Evolutionary conservation across 1,139 yeast genomes (phyloP).

Genomic region (Kodamaea derodonti): DNA sequence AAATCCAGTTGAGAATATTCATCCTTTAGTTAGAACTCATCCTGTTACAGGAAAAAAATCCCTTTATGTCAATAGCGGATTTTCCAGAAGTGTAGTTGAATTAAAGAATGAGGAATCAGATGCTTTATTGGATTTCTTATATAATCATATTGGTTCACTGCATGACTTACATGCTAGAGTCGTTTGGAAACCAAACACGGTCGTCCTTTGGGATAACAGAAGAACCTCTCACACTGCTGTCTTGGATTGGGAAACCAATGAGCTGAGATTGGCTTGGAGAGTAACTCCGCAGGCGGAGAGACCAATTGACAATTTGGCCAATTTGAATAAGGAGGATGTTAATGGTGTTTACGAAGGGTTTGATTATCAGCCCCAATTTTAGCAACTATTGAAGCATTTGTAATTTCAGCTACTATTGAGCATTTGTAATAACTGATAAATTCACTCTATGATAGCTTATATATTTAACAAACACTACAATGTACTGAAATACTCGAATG

Average conservation of each 20-base stretch:
- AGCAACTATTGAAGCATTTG: no score
- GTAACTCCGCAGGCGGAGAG: slow-evolving; percentile 24
- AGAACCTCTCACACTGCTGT: slow-evolving; percentile 21
- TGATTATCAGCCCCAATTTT: no score
- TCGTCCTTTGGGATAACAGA: slow-evolving; percentile 25
- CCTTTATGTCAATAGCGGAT: slow-evolving; percentile 23
- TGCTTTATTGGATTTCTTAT: slow-evolving; percentile 20
- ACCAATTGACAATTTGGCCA: slow-evolving; percentile 19
- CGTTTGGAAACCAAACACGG: slow-evolving; percentile 47
- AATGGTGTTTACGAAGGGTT: slow-evolving; percentile 9
- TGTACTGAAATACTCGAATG: no score
- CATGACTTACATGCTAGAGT: slow-evolving; percentile 57
- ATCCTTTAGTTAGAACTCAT: slow-evolving; percentile 25
- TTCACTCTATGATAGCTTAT: no score
- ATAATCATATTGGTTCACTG: slow-evolving; percentile 25
- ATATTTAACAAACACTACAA: no score
- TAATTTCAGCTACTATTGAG: no score
- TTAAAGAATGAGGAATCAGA: slow-evolving; percentile 27
- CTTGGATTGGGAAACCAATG: slow-evolving; percentile 21
- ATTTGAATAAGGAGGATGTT: slow-evolving; percentile 15
- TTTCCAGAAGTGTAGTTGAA: slow-evolving; percentile 24
- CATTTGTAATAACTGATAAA: no score
- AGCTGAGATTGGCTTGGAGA: slow-evolving; percentile 22
- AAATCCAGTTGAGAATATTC: slow-evolving; percentile 25
- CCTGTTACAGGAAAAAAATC: slow-evolving; percentile 25